Evolutionary conservation across 331 rosid genomes (phyloP).

Genomic region (Pyrus hybrid): DNA sequence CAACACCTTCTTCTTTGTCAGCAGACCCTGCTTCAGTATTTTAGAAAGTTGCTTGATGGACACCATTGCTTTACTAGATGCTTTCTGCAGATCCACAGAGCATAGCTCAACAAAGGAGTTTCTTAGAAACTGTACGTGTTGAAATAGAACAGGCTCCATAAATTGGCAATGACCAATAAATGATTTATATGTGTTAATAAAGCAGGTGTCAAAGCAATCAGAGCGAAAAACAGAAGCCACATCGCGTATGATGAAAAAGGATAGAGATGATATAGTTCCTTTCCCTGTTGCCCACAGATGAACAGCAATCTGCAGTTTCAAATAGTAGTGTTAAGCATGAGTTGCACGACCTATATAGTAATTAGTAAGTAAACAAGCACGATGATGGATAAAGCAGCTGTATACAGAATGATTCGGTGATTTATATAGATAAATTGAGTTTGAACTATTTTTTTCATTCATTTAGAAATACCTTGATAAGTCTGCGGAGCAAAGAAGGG

Average conservation of each 20-base stretch:
- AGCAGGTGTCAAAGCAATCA: slow-evolving; percentile 64
- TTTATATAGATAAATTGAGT: not conserved
- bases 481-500: slow-evolving; percentile 57
- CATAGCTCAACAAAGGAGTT: slow-evolving; percentile 79
- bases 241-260: slow-evolving; percentile 63
- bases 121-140: slow-evolving; percentile 52
- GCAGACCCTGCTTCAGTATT: slow-evolving; percentile 62
- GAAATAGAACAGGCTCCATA: slow-evolving; percentile 41
- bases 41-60: slow-evolving; percentile 53
- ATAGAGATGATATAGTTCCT: slow-evolving; percentile 49
- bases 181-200: slow-evolving; percentile 64
- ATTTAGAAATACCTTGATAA: slow-evolving; percentile 54
- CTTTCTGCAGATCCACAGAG: slow-evolving; percentile 62
- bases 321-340: slow-evolving; percentile 20
- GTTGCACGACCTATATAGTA: not conserved
- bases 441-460: slow-evolving; percentile 5
- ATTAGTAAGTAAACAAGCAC: not conserved
- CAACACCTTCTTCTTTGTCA: slow-evolving; percentile 54
- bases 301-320: slow-evolving; percentile 61
- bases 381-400: not conserved
- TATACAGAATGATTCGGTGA: not conserved
- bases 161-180: slow-evolving; percentile 56
- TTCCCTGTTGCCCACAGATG: slow-evolving; percentile 87
- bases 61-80: slow-evolving; percentile 52
- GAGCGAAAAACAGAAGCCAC: slow-evolving; percentile 49